A percentile compares a stretch with the other conserved stretches of the same genome.
Conservation (phyloP, 345 rosid species). For the Gossypium thurberi region DNA sequence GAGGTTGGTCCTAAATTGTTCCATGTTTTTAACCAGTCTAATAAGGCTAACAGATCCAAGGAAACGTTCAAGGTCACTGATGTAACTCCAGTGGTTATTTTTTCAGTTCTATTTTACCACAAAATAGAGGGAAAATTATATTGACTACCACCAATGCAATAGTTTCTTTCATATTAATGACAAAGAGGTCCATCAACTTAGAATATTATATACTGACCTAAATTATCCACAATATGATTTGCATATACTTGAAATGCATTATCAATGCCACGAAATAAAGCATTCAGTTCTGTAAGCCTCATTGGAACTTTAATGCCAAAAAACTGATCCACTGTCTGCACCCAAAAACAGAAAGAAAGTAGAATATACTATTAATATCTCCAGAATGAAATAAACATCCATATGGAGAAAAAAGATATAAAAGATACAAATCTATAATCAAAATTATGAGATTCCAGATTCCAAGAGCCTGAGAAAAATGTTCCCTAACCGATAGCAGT, state of each 20-base stretch:
- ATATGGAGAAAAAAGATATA: neutral
- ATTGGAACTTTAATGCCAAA: slow-evolving; percentile 82
- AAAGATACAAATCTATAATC: slow-evolving; percentile 6
- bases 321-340: slow-evolving; percentile 98
- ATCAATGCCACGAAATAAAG: slow-evolving; percentile 79
- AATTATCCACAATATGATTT: slow-evolving; percentile 64
- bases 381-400: neutral
- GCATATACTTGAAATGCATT: slow-evolving; percentile 90
- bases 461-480: slow-evolving; percentile 2
- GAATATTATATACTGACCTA: slow-evolving; percentile 49
- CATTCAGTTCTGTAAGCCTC: slow-evolving; percentile 67
- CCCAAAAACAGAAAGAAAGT: slow-evolving; percentile 6
- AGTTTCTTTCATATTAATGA: neutral
- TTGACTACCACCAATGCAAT: neutral
- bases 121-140: neutral
- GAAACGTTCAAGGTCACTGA: neutral
- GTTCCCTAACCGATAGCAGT: neutral
- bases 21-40: neutral
- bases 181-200: slow-evolving; percentile 11
- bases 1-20: neutral
- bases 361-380: slow-evolving; percentile 1
- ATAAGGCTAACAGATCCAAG: neutral
- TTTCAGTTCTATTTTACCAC: neutral
- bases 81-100: neutral
- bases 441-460: neutral